A percentile compares a stretch with the other conserved stretches of the same genome.
Conservation (phyloP, 169 alveolate genomes). For the Cryptosporidium felis region DNA sequence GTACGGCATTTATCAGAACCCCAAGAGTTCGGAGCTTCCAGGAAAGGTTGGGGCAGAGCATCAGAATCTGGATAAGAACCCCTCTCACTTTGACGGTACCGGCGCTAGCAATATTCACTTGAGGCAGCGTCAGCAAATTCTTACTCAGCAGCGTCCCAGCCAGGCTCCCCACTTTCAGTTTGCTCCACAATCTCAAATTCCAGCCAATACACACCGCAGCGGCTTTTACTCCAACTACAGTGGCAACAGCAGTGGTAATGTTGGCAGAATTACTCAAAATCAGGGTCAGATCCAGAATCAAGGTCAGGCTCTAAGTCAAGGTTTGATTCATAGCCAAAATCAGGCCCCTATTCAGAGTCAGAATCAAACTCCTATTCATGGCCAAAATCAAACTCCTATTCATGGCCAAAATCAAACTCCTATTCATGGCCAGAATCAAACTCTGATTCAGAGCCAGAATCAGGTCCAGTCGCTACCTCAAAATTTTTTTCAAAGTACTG, state of each 20-base stretch:
- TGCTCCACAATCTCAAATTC: background rate
- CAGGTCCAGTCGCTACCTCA: too few species aligned
- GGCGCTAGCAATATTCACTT: background rate
- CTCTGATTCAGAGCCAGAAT: too few species aligned
- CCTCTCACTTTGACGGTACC: background rate
- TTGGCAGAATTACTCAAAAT: too few species aligned
- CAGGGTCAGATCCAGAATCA: too few species aligned
- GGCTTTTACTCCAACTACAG: background rate
- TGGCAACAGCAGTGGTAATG: background rate
- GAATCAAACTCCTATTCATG: too few species aligned
- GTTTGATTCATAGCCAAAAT: too few species aligned
- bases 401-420: too few species aligned
- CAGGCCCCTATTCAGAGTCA: too few species aligned
- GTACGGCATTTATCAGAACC: background rate
- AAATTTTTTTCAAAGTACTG: too few species aligned
- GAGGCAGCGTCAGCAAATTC: background rate
- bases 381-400: too few species aligned
- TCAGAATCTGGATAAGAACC: background rate
- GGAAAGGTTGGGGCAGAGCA: background rate
- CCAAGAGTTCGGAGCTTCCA: background rate
- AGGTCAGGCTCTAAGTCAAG: too few species aligned
- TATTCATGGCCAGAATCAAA: too few species aligned
- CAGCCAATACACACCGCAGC: background rate
- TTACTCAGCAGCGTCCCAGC: background rate
- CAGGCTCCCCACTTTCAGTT: background rate